Evolutionary conservation across 2,329 filamentous ascomycete species (phyloP).

Genomic region (Colletotrichum truncatum): DNA sequence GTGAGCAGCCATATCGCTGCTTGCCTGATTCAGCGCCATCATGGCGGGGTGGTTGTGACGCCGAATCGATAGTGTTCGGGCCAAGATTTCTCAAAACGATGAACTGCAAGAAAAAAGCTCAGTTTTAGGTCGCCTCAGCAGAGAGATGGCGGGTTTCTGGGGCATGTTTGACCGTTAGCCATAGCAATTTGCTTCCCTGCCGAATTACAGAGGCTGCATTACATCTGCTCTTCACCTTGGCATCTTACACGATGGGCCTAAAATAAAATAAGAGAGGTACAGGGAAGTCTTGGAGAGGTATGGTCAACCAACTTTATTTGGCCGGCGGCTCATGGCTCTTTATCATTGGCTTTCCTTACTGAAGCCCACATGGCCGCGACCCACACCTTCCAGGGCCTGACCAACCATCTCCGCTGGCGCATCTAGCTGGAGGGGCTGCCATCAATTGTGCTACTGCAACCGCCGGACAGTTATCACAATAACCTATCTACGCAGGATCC

Average conservation of each 20-base stretch:
- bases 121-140: background rate
- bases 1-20: background rate
- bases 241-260: slow-evolving; percentile 21
- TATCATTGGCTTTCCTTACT: slow-evolving; percentile 19
- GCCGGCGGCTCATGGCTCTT: slow-evolving; percentile 18
- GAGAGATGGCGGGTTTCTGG: background rate
- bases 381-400: background rate
- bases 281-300: background rate
- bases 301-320: slow-evolving; percentile 30
- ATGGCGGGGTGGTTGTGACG: background rate
- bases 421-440: background rate
- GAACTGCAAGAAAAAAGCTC: slow-evolving; percentile 1
- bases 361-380: background rate
- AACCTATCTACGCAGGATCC: background rate
- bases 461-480: slow-evolving; percentile 21
- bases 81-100: background rate
- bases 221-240: slow-evolving; percentile 14
- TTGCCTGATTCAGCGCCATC: background rate
- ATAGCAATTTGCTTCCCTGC: background rate
- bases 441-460: slow-evolving; percentile 30
- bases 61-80: slow-evolving; percentile 14
- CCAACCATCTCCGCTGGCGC: slow-evolving; percentile 17
- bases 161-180: background rate
- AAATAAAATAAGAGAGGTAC: slow-evolving; percentile 12
- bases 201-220: background rate